Conservation (phyloP, 2,329 filamentous ascomycete genomes). For the Ustulina deusta region DNA sequence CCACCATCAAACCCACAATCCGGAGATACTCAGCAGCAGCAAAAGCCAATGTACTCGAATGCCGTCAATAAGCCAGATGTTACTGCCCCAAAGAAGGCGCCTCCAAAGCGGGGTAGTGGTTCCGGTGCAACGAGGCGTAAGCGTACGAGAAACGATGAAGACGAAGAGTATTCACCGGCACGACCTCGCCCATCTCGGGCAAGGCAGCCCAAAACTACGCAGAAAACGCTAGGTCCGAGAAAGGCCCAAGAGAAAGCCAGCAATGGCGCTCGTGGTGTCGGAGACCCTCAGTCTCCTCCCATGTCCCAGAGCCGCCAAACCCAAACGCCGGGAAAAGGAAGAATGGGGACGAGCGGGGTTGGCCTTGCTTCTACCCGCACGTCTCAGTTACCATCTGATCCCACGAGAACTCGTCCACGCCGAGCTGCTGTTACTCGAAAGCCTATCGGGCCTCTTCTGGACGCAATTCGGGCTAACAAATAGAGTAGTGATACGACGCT, state of each 20-base stretch:
- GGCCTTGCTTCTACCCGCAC: neutral
- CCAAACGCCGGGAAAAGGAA: neutral
- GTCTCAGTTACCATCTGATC: neutral
- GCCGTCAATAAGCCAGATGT: neutral
- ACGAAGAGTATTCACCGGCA: conserved; percentile 15
- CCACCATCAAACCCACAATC: neutral
- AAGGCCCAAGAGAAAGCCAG: neutral
- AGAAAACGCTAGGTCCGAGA: neutral
- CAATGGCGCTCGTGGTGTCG: neutral
- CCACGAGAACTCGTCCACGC: neutral
- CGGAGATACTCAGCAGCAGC: neutral
- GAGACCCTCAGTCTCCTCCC: neutral
- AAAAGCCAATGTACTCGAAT: neutral
- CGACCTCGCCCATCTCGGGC: neutral
- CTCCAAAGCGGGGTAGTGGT: neutral
- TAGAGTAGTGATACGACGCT: neutral
- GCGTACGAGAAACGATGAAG: neutral
- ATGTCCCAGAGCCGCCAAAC: neutral
- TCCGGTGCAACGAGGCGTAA: neutral
- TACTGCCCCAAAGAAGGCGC: neutral
- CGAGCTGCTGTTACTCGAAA: neutral
- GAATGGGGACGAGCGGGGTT: neutral
- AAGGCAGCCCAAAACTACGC: conserved; percentile 1
- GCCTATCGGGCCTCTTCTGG: conserved; percentile 17
- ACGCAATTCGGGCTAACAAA: neutral